Percentiles rank a stretch among this genome's conserved stretches.
These are phyloP conservation scores for Pestalotiopsis sp. DNA, from an alignment of 2,329 filamentous ascomycete genomes.

Conservation along the genomic window DNA sequence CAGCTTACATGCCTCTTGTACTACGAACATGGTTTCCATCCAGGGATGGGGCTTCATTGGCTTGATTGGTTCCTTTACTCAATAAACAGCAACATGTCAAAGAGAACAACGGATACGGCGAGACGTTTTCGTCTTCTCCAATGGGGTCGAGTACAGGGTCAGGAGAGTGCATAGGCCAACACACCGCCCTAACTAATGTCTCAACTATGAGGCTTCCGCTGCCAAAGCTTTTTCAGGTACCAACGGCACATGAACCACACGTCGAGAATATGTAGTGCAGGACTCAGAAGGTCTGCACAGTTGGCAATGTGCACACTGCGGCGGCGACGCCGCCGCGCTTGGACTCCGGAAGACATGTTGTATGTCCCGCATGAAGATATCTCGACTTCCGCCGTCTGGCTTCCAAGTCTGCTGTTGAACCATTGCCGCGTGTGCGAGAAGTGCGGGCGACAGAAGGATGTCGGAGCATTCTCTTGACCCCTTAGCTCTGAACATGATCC, in stretches of 20 bases:
- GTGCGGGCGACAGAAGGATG: background rate
- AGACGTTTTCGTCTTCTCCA: background rate
- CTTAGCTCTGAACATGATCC: background rate
- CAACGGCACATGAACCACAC: background rate
- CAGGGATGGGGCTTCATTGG: background rate
- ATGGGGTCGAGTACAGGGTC: background rate
- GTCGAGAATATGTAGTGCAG: background rate
- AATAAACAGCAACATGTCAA: background rate
- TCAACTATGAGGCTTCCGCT: background rate
- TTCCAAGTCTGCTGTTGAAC: too few species aligned
- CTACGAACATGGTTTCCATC: background rate
- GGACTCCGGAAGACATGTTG: too few species aligned
- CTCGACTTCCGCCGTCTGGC: too few species aligned
- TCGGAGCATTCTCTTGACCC: background rate
- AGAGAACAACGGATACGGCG: background rate
- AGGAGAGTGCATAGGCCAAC: background rate
- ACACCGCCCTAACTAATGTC: background rate
- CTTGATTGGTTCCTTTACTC: background rate
- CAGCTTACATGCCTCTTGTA: background rate
- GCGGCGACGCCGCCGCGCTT: background rate
- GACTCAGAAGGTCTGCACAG: background rate
- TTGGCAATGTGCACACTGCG: background rate
- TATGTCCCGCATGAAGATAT: too few species aligned
- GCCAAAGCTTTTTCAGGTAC: background rate
- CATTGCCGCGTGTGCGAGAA: too few species aligned